Evolutionary conservation across 768 basidiomycete genomes (phyloP).

Genomic region (Trametes gibbosa): DNA sequence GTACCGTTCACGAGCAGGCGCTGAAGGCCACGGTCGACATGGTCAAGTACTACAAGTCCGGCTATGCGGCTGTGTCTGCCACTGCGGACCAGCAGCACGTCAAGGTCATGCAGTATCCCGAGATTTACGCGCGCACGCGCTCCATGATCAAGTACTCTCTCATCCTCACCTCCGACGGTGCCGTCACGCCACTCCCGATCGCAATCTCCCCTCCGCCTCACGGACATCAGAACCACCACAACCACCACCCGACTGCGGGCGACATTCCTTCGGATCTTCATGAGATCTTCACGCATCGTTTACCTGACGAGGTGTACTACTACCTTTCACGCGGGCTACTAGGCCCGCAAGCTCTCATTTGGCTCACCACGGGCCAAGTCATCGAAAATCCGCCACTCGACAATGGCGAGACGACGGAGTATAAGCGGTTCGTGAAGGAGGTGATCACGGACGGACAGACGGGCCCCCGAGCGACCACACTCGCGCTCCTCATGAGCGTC

Average conservation of each 20-base stretch:
- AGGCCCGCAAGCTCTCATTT: slow-evolving; percentile 87
- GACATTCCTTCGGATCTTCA: slow-evolving; percentile 92
- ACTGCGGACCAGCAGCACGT: slow-evolving; percentile 81
- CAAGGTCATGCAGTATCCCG: slow-evolving; percentile 74
- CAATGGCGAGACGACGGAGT: slow-evolving; percentile 94
- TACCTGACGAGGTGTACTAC: slow-evolving; percentile 96
- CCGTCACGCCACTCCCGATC: slow-evolving; percentile 77
- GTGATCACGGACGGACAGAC: slow-evolving; percentile 94
- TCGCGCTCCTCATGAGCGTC: slow-evolving; percentile 84
- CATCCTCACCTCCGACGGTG: slow-evolving; percentile 84
- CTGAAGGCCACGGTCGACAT: slow-evolving; percentile 87
- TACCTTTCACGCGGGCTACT: slow-evolving; percentile 92
- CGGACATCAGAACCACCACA: slow-evolving; percentile 47
- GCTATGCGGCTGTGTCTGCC: slow-evolving; percentile 73
- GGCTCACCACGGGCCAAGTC: slow-evolving; percentile 87
- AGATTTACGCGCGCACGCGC: slow-evolving; percentile 85
- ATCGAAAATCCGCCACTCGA: slow-evolving; percentile 86
- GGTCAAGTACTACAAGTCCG: slow-evolving; percentile 90
- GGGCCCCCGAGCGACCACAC: slow-evolving; percentile 85
- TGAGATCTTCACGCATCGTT: slow-evolving; percentile 90
- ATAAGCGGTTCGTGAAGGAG: slow-evolving; percentile 92
- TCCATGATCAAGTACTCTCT: slow-evolving; percentile 91
- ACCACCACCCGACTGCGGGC: slow-evolving; percentile 71
- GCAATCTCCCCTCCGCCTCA: slow-evolving; percentile 51
- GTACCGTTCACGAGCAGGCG: slow-evolving; percentile 75